These are phyloP conservation scores for Plenodomus tracheiphilus DNA, from an alignment of 2,329 filamentous ascomycete species.

Conservation along the genomic window DNA sequence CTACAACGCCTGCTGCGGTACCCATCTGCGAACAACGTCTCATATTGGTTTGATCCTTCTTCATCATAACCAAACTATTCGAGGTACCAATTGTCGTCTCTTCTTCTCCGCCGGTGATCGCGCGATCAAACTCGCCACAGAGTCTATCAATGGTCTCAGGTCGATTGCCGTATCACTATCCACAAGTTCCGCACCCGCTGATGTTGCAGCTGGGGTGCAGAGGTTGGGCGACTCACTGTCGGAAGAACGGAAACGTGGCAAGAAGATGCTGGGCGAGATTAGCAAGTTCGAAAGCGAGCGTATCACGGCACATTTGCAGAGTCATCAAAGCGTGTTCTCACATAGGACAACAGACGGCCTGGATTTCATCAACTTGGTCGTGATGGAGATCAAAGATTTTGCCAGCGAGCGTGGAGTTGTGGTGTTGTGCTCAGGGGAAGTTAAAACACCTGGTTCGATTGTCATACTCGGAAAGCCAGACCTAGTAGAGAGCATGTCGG, in stretches of 20 bases:
- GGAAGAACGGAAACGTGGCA: conserved; percentile 29
- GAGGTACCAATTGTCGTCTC: conserved; percentile 36
- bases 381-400: conserved; percentile 30
- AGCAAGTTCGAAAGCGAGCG: conserved; percentile 30
- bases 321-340: conserved; percentile 20
- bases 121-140: conserved; percentile 30
- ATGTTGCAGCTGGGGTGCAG: conserved; percentile 29
- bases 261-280: conserved; percentile 34
- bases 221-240: conserved; percentile 26
- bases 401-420: conserved; percentile 28
- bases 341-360: conserved; percentile 33
- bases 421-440: conserved; percentile 33
- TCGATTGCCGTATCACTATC: conserved; percentile 32
- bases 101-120: conserved; percentile 39
- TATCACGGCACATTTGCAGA: conserved; percentile 22
- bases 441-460: conserved; percentile 28
- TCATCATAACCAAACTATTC: conserved; percentile 35
- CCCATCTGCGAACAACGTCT: conserved; percentile 37
- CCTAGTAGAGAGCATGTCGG: conserved; percentile 26
- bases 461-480: conserved; percentile 32
- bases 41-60: conserved; percentile 37
- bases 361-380: conserved; percentile 35
- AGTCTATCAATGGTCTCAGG: conserved; percentile 31
- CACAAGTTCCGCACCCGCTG: conserved; percentile 22
- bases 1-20: conserved; percentile 41